These are phyloP conservation scores for Neonectria sp. DNA, from an alignment of 2,329 filamentous ascomycete species.

Conservation along the genomic window DNA sequence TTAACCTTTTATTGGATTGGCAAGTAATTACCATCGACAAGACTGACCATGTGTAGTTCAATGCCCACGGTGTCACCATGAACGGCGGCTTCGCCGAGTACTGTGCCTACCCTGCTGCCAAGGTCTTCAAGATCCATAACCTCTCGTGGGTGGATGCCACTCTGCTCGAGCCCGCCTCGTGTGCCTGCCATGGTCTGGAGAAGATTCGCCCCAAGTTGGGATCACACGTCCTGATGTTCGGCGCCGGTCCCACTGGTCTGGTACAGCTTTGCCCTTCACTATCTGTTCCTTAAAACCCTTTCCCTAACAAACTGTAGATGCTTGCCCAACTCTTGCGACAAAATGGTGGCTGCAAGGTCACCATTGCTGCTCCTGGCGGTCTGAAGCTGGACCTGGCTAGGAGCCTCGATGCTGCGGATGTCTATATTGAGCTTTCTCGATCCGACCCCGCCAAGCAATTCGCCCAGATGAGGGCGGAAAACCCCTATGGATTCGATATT, in stretches of 20 bases:
- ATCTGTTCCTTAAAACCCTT: not conserved
- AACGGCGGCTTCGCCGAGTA: constrained; percentile 83
- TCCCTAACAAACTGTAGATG: constrained; percentile 50
- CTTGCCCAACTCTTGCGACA: constrained; percentile 74
- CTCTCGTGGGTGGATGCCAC: constrained; percentile 78
- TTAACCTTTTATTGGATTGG: not conserved
- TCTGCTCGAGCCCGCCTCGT: constrained; percentile 79
- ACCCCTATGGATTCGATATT: constrained; percentile 82
- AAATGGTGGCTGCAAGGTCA: constrained; percentile 79
- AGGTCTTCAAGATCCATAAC: constrained; percentile 77
- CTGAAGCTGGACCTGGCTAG: constrained; percentile 80
- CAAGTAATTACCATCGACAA: not conserved
- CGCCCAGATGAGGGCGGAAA: constrained; percentile 72
- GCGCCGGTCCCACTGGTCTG: constrained; percentile 77
- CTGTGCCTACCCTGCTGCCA: constrained; percentile 65
- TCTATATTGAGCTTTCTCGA: constrained; percentile 68
- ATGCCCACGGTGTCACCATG: constrained; percentile 77
- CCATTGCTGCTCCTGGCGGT: constrained; percentile 77
- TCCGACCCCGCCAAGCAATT: constrained; percentile 72
- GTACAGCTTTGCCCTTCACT: constrained; percentile 50
- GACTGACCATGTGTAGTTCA: constrained; percentile 59
- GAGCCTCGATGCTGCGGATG: constrained; percentile 68
- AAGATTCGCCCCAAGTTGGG: constrained; percentile 78
- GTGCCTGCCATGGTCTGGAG: constrained; percentile 79
- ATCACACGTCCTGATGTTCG: constrained; percentile 76